phyloP scores from a whole-genome alignment of 768 basidiomycete species.

The Brasilioporus rufonigricans region DNA sequence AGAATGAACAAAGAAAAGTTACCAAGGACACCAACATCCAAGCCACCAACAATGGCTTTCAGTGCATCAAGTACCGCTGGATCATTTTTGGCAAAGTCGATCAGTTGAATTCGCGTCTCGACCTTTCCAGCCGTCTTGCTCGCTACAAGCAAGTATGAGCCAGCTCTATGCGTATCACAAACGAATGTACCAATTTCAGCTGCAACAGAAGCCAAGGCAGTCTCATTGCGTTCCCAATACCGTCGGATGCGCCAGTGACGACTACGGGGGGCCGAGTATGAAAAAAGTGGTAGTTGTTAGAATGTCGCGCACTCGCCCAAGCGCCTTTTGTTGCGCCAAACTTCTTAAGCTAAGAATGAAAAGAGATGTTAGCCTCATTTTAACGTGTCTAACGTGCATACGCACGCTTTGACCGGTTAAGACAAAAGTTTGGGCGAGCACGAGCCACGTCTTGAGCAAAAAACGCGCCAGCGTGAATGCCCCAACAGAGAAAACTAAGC shows the following conservation, averaged over 20 bases:
- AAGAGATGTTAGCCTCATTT: not conserved
- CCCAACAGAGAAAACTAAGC: slow-evolving; percentile 44
- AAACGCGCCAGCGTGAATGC: slow-evolving; percentile 51
- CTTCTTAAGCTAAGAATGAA: slow-evolving; percentile 54
- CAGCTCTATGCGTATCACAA: not conserved
- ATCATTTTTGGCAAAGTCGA: slow-evolving; percentile 72
- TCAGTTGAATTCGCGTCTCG: slow-evolving; percentile 59
- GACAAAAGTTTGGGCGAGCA: slow-evolving; percentile 72
- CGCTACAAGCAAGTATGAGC: slow-evolving; percentile 25
- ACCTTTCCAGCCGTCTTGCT: slow-evolving; percentile 43
- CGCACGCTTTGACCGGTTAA: slow-evolving; percentile 64
- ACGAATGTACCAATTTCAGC: slow-evolving; percentile 62
- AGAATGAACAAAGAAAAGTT: slow-evolving; percentile 21
- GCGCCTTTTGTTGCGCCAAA: slow-evolving; percentile 85
- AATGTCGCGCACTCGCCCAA: slow-evolving; percentile 63
- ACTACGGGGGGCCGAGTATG: slow-evolving; percentile 39
- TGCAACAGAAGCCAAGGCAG: slow-evolving; percentile 61
- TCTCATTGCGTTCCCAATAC: slow-evolving; percentile 85
- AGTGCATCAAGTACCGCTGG: slow-evolving; percentile 53
- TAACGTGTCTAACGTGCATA: not conserved
- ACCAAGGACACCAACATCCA: slow-evolving; percentile 83
- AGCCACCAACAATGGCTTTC: slow-evolving; percentile 39
- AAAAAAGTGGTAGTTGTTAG: not conserved
- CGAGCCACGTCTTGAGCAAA: slow-evolving; percentile 56
- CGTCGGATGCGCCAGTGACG: slow-evolving; percentile 93